Percentiles rank a stretch among this genome's conserved stretches.
These are phyloP conservation scores for Teratosphaeriaceae sp. DNA, from an alignment of 2,329 filamentous ascomycete genomes.

Conservation along the genomic window DNA sequence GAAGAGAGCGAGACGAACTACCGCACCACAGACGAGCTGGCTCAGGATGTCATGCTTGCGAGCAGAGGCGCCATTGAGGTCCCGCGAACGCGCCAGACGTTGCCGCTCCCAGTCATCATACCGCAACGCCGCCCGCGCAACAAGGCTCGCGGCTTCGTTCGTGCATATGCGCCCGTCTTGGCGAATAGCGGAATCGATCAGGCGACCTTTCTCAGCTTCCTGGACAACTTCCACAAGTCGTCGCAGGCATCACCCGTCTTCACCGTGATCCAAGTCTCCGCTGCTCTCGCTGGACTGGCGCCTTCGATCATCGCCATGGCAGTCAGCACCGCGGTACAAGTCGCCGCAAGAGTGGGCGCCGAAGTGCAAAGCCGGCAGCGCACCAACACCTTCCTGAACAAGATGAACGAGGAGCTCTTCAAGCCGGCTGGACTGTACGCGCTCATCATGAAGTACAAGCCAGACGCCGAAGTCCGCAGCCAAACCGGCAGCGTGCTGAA, in stretches of 20 bases:
- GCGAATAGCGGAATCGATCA: constrained; percentile 43
- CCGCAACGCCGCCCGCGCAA: constrained; percentile 47
- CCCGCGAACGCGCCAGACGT: constrained; percentile 3
- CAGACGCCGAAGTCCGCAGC: constrained; percentile 16
- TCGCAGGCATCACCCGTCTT: constrained; percentile 32
- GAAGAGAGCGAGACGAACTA: constrained; percentile 18
- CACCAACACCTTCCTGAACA: constrained; percentile 50
- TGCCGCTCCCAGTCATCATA: constrained; percentile 45
- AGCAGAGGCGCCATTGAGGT: not conserved
- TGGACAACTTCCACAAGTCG: constrained; percentile 42
- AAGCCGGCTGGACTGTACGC: constrained; percentile 50
- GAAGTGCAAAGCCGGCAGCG: constrained; percentile 33
- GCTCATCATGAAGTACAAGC: constrained; percentile 41
- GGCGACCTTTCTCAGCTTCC: constrained; percentile 42
- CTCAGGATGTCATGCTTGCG: constrained; percentile 17
- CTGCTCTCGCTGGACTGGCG: constrained; percentile 33
- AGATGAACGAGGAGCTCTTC: constrained; percentile 52
- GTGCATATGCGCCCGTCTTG: constrained; percentile 48
- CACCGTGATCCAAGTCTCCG: constrained; percentile 21
- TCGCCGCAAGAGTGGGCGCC: constrained; percentile 37
- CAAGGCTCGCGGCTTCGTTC: constrained; percentile 45
- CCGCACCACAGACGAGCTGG: constrained; percentile 16
- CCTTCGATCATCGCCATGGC: constrained; percentile 37
- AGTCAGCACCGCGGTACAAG: constrained; percentile 39
- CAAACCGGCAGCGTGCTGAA: constrained; percentile 3